Evolutionary conservation across 2,329 filamentous ascomycete species (phyloP), one percentile per base, ranked within the genome.

Genomic region (Cephalotrichum gorgonifer): DNA sequence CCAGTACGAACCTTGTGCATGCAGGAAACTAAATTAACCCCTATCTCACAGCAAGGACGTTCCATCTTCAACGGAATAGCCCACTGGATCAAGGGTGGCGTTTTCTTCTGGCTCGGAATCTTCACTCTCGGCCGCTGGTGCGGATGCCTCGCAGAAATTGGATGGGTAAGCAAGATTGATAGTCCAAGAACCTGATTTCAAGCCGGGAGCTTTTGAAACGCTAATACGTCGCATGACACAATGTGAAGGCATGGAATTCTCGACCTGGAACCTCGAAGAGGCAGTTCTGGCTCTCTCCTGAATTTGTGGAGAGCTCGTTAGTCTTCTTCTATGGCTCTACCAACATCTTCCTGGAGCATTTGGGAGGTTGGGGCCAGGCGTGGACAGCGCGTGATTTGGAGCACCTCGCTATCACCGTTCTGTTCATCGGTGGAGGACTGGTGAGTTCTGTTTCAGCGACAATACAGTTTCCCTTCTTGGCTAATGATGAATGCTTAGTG

Each of bases 31-130:
- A 39, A 22, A 8, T 39, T 22, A 39, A 39, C 17, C 35, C 17
- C 33, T 8, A 7, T n/a, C 15, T 17, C 31, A 20, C 55, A 89
- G 85, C 81, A 85, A 62, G 84, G 78, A 6, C 63, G 64, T 23
- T 72, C 73, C 3, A 70, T 96, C 50, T 94, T 91, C 71, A 90
- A 83, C 56, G 88, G 91, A 2, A 73, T 96, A 38, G 91, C 91
- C 8, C 91, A 97, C 61, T 95, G 88, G 70, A 82, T 96, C 64
- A 97, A 97, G 64, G 91, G 91, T 43, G 87, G 87, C 4, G 85
- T 97, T 49, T 97, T 97, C 72, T 88, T 96, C 69, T 93, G 88
- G 83, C 88, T 94, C 54, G 91, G 91, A 8, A 67, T 95, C 22
- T 69, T 96, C 52, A 95, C 87, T 0, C 74, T 97, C 4, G 89